Percentiles rank a stretch among this genome's conserved stretches.
phyloP scores from a whole-genome alignment of 306 rosid genomes.

The Lotus japonicus region DNA sequence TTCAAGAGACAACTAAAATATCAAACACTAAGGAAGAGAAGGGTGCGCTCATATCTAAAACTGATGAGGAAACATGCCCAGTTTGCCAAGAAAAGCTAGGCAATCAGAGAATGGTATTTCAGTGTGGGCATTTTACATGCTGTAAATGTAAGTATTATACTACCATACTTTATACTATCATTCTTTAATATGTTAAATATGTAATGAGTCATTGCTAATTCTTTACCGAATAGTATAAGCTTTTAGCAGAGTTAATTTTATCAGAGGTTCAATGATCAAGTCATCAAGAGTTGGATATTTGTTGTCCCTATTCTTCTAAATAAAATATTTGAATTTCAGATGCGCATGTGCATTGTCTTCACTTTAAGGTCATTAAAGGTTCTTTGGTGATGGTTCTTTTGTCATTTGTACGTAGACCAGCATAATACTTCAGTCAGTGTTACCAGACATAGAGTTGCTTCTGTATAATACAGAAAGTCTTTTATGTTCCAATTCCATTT shows the following conservation, averaged over 20 bases:
- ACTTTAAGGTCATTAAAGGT: background rate
- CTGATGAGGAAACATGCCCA: constrained; percentile 77
- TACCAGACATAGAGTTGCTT: too few relatives aligned
- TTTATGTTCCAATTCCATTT: too few relatives aligned
- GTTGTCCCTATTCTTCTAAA: background rate
- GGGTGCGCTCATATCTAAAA: constrained; percentile 30
- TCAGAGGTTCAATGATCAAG: background rate
- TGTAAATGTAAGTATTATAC: constrained; percentile 72
- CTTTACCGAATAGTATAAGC: background rate
- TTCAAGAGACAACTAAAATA: constrained; percentile 35
- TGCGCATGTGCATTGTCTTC: background rate
- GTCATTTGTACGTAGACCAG: too few relatives aligned
- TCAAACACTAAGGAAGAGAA: constrained; percentile 39
- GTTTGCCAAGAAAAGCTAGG: constrained; percentile 81
- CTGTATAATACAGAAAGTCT: too few relatives aligned
- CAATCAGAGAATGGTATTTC: constrained; percentile 87
- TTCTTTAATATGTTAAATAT: background rate
- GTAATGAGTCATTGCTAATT: background rate
- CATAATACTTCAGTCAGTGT: too few relatives aligned
- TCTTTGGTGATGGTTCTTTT: background rate
- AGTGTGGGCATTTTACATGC: constrained; percentile 89
- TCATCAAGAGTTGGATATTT: background rate
- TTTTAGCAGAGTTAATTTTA: background rate
- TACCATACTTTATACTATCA: constrained; percentile 9
- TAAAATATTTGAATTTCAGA: background rate